Conservation (phyloP, 2,329 filamentous ascomycete genomes). For the Myrmaecium sp. region DNA sequence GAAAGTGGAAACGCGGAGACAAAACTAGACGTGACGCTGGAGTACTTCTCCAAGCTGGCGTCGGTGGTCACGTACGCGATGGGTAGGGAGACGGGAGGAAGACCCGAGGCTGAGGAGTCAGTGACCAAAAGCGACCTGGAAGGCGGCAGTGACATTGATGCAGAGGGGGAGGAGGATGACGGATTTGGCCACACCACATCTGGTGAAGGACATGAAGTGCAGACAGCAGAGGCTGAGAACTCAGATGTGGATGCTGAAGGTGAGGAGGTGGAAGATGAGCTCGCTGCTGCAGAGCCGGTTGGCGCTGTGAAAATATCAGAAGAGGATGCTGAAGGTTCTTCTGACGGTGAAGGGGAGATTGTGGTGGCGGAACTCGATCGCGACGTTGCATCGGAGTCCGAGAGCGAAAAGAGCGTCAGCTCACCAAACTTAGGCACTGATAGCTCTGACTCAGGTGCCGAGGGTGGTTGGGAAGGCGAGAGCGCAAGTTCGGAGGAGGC, state of each 20-base stretch:
- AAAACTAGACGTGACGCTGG: constrained; percentile 7
- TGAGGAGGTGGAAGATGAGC: constrained; percentile 32
- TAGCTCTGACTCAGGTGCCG: constrained; percentile 36
- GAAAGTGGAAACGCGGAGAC: no score
- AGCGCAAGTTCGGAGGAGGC: constrained; percentile 39
- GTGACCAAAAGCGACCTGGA: constrained; percentile 16
- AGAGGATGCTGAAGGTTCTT: constrained; percentile 12
- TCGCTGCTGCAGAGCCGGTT: constrained; percentile 25
- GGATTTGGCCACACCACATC: constrained; percentile 9
- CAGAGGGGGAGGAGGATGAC: constrained; percentile 21
- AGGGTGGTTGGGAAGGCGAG: constrained; percentile 35
- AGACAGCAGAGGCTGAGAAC: constrained; percentile 22
- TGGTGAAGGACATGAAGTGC: constrained; percentile 12
- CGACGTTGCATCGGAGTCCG: constrained; percentile 17
- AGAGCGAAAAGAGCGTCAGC: constrained; percentile 20
- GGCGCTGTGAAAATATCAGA: constrained; percentile 24
- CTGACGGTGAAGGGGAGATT: constrained; percentile 24
- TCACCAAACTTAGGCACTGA: constrained; percentile 19
- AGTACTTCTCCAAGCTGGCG: constrained; percentile 17
- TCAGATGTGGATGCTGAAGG: constrained; percentile 33
- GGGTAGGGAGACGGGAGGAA: constrained; percentile 21
- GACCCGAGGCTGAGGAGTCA: constrained; percentile 18
- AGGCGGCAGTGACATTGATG: constrained; percentile 19
- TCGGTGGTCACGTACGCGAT: constrained; percentile 24
- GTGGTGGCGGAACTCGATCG: constrained; percentile 22